Evolutionary conservation across 1,139 yeast species (phyloP).

Genomic region (Pichia sp.): DNA sequence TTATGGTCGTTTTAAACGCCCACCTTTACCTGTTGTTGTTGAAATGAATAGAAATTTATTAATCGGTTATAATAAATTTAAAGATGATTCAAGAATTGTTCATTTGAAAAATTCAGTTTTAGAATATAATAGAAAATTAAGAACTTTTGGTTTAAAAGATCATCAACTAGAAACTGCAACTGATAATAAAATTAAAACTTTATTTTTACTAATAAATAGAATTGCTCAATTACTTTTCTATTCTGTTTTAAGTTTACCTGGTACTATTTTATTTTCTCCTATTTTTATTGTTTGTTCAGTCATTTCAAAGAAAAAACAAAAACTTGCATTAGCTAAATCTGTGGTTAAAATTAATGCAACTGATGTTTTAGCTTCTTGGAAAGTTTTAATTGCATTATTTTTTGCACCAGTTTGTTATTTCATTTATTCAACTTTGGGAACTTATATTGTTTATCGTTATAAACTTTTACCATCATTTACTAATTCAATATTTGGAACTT

Average conservation of each 20-base stretch:
- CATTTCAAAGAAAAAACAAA: conserved; percentile 53
- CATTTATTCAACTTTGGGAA: conserved; percentile 53
- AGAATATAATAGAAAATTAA: conserved; percentile 47
- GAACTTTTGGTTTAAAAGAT: conserved; percentile 56
- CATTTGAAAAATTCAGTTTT: conserved; percentile 46
- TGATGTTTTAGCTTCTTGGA: conserved; percentile 76
- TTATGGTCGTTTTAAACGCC: conserved; percentile 26
- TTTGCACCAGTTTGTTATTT: conserved; percentile 64
- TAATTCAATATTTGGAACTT: conserved; percentile 35
- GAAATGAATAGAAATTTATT: conserved; percentile 67
- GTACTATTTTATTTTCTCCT: conserved; percentile 60
- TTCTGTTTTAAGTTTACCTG: conserved; percentile 53
- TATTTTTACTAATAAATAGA: conserved; percentile 36
- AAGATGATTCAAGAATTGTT: conserved; percentile 51
- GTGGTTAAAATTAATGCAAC: conserved; percentile 65
- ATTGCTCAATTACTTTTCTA: conserved; percentile 35
- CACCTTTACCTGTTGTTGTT: conserved; percentile 60
- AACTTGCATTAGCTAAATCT: conserved; percentile 56
- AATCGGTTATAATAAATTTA: conserved; percentile 55
- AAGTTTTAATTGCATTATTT: conserved; percentile 59
- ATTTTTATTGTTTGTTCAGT: conserved; percentile 52
- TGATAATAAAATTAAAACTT: conserved; percentile 34
- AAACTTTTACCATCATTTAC: conserved; percentile 32
- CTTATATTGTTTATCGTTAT: conserved; percentile 36
- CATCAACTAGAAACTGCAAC: conserved; percentile 57